Evolutionary conservation across 139 green algal genomes (phyloP).

Genomic region (Chlamydomonas schloesseri): DNA sequence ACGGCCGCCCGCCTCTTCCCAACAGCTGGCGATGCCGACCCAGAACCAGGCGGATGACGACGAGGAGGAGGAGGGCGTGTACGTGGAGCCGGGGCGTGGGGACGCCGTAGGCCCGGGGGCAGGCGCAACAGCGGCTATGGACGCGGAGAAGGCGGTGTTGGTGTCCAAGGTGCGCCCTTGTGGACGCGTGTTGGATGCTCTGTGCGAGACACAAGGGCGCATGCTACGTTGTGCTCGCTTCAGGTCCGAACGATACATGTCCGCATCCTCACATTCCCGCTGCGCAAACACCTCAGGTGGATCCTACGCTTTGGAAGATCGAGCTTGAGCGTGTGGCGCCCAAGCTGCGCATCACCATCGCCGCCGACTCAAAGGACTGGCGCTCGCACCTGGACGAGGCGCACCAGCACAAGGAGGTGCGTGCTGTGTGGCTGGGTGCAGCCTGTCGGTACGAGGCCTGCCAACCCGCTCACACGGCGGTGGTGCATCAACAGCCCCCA

Average conservation of each 20-base stretch:
- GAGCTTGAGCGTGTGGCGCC: slow-evolving; percentile 84
- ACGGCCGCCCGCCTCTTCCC: background rate
- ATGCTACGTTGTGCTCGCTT: no score
- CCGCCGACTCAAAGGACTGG: slow-evolving; percentile 81
- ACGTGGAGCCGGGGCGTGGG: slow-evolving; percentile 31
- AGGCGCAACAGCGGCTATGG: background rate
- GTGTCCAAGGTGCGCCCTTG: slow-evolving; percentile 53
- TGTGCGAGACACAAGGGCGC: no score
- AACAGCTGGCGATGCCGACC: slow-evolving; percentile 24
- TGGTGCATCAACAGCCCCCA: no score
- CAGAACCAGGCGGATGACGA: slow-evolving; percentile 8
- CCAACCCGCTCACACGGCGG: background rate
- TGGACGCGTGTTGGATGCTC: no score
- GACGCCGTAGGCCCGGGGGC: background rate
- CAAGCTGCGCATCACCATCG: slow-evolving; percentile 71
- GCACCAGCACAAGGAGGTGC: slow-evolving; percentile 63
- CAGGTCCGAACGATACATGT: no score
- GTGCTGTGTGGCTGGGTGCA: no score
- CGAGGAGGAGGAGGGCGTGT: slow-evolving; percentile 59
- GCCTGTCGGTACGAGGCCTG: background rate
- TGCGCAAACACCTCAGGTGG: slow-evolving; percentile 66
- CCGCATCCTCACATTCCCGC: no score
- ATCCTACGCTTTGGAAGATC: slow-evolving; percentile 75
- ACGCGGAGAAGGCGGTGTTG: slow-evolving; percentile 58
- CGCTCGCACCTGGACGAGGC: slow-evolving; percentile 80